A percentile compares a stretch with the other conserved stretches of the same genome.
Conservation (phyloP, 2,329 filamentous ascomycete genomes). For the Cryphonectria parasitica region DNA sequence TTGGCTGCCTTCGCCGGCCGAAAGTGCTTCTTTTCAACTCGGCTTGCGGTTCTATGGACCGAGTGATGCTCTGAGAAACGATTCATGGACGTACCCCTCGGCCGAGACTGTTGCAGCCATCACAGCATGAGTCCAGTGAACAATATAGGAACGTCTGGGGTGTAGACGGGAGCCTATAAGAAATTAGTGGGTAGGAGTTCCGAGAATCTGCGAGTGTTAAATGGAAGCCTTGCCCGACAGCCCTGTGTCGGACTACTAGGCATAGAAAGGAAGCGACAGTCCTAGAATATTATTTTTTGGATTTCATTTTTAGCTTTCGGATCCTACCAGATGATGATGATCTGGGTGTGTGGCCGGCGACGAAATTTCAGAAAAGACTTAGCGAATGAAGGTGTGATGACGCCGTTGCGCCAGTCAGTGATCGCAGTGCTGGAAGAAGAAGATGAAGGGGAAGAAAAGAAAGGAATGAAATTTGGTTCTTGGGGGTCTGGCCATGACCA, state of each 20-base stretch:
- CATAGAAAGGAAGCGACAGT: neutral
- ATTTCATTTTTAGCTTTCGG: too few relatives aligned
- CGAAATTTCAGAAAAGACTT: neutral
- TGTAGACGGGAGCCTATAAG: neutral
- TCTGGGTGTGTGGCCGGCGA: neutral
- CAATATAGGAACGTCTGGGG: neutral
- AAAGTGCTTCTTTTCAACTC: constrained; percentile 12
- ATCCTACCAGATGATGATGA: neutral
- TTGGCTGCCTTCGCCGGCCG: constrained; percentile 24
- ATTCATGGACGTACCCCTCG: constrained; percentile 3
- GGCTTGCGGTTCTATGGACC: constrained; percentile 22
- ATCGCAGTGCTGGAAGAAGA: neutral
- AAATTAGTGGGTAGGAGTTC: neutral
- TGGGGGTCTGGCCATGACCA: neutral
- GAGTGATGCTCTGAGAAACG: neutral
- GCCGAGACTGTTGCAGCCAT: neutral
- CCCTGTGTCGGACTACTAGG: neutral
- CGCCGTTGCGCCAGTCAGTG: neutral
- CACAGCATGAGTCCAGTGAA: neutral
- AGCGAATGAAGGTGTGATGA: neutral
- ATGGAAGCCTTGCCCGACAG: neutral
- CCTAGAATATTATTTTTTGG: neutral
- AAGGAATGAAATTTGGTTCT: neutral
- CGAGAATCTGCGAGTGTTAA: neutral
- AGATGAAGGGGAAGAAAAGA: neutral